These are phyloP conservation scores for Zygoascus biomembranicola DNA, from an alignment of 805 yeast species.

Conservation along the genomic window DNA sequence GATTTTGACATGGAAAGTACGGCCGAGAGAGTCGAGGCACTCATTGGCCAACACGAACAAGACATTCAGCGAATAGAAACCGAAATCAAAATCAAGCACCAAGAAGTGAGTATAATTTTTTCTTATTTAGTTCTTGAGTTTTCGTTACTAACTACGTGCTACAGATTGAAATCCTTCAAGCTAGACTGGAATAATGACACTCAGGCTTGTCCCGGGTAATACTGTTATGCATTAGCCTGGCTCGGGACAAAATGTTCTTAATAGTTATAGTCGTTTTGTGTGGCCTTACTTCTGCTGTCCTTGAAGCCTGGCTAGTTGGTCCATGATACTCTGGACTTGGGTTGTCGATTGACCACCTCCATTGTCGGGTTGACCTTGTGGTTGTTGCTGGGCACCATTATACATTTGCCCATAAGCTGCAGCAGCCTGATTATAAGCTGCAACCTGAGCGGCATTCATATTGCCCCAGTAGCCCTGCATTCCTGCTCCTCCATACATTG, in stretches of 20 bases:
- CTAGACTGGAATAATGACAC: background rate
- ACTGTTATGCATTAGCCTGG: too few relatives aligned
- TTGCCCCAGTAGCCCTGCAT: background rate
- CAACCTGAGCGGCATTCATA: background rate
- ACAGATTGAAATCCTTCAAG: background rate
- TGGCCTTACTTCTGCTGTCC: conserved; percentile 5
- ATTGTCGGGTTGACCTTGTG: background rate
- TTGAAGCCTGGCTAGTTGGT: conserved; percentile 18
- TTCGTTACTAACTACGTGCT: background rate
- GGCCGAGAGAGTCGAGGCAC: conserved; percentile 8
- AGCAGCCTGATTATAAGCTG: background rate
- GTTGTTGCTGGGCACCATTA: background rate
- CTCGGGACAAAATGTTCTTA: too few relatives aligned
- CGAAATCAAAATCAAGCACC: conserved; percentile 10
- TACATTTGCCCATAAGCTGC: background rate
- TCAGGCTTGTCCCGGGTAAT: too few relatives aligned
- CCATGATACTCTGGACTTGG: conserved; percentile 21
- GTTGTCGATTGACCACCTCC: conserved; percentile 12
- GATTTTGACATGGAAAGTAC: conserved; percentile 6
- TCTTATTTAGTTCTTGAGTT: background rate
- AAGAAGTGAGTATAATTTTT: conserved; percentile 6
- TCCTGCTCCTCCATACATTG: background rate
- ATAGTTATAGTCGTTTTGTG: background rate
- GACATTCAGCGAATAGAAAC: conserved; percentile 14
- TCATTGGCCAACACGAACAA: conserved; percentile 9